Conservation (phyloP, 805 yeast species). For the Candida namnaoensis region DNA sequence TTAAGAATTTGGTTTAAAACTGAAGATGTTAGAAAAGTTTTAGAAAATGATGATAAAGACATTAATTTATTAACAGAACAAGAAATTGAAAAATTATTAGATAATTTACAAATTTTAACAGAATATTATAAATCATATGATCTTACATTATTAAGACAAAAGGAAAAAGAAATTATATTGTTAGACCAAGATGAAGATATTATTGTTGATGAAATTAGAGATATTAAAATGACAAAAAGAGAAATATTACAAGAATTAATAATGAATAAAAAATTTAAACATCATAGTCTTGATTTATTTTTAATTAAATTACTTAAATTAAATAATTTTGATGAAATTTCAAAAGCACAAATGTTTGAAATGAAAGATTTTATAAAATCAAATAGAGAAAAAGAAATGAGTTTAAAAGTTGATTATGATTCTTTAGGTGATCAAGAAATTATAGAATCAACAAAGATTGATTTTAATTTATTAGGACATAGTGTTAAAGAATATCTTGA, state of each 20-base stretch:
- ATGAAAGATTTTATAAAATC: too few relatives aligned
- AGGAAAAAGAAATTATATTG: conserved; percentile 21
- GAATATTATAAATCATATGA: conserved; percentile 23
- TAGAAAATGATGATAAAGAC: conserved; percentile 15
- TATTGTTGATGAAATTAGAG: background rate
- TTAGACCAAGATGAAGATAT: too few relatives aligned
- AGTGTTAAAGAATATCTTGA: too few relatives aligned
- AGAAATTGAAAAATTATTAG: conserved; percentile 1
- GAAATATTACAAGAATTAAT: conserved; percentile 4
- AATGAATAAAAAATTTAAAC: conserved; percentile 2
- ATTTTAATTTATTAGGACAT: too few relatives aligned
- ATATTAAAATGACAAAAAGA: conserved; percentile 1
- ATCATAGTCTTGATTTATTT: too few relatives aligned
- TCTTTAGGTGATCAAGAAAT: too few relatives aligned
- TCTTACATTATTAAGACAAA: conserved; percentile 22
- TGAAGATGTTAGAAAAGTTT: conserved; percentile 13
- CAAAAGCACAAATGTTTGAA: too few relatives aligned
- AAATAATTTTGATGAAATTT: too few relatives aligned
- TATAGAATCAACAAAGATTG: too few relatives aligned
- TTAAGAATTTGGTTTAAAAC: conserved; percentile 45
- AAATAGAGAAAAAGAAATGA: too few relatives aligned
- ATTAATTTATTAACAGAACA: conserved; percentile 7
- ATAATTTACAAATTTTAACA: conserved; percentile 20
- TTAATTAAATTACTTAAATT: background rate
- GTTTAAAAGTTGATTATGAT: too few relatives aligned